Evolutionary conservation across 441 rosid genomes (phyloP), one percentile per base, ranked within the genome.

Genomic region (Pelargonium citronellum): DNA sequence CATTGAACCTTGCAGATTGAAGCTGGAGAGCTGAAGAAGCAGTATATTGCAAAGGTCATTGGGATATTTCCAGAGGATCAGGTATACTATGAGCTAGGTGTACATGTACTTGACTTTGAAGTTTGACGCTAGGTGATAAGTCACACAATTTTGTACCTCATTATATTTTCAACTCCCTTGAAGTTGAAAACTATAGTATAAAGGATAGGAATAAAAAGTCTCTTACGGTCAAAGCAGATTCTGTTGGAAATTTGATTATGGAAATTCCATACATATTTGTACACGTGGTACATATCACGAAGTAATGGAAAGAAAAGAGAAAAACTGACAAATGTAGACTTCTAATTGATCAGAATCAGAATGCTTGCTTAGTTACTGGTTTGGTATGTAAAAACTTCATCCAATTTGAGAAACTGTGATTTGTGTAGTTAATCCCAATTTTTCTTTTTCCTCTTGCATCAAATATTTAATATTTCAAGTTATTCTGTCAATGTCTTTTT

Each of bases 1-100:
- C 58, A 51, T 53, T 20, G 69, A 41, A 71, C 61, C 60, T 81
- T 80, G 81, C 83, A 91, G 98, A 91, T 93, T 74, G 91, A 91
- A 79, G 89, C 85, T 77, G 95, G 98, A 70, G 65, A 78, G 74
- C 86, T 91, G 79, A 84, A 85, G 75, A 93, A 93, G 76, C 87
- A 81, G 67, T 93, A 91, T 76, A 79, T 91, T 61, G 97, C 98
- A 64, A 93, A 79, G 79, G 92, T 93, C 39, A 57, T 79, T 74
- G 98, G 98, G 44, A 81, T 77, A 57, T 93, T 88, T 81, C 98
- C 93, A 1, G 96, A 86, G 75, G 83, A 79, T 67, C 91, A 89
- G 98, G 98, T 93, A 79, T 68, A 55, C 13, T 77, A 22, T 72
- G 41, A 64, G 55, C 49, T 47, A 5, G 55, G 67, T 58, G 9